Evolutionary conservation across 139 green algal species (phyloP), one percentile per base, ranked within the genome.

Genomic region (Pseudopediastrum boryanum): DNA sequence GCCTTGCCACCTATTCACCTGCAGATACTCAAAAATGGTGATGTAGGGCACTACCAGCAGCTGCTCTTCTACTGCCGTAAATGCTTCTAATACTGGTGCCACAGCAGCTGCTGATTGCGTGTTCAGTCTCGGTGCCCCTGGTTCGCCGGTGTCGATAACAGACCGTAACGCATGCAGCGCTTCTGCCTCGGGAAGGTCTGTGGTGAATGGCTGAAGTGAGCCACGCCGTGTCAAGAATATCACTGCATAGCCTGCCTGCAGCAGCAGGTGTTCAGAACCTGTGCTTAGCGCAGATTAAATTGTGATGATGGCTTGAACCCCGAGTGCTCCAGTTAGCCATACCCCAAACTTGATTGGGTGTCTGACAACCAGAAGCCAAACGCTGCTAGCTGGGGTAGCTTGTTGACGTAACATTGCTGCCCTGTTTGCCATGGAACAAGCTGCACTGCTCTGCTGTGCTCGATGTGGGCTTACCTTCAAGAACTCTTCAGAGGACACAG

Each of bases 1-100:
- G n/a, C n/a, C n/a, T n/a, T n/a, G n/a, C n/a, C n/a, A n/a, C n/a
- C n/a, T n/a, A 56, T 35, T 16, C n/a, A 91, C 89, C 86, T 85
- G 81, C 31, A 99, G 74, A 85, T 99, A 99, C 69, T 99, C 93
- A 71, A 98, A 99, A 2, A 99, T 86, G 4, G 93, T 98, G 2
- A 89, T 93, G 85, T 96, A 99, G 4, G 84, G 77, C 3, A 99
- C 43, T 0, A 59, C 73, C 33, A 98, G 87, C 42, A 98, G 86
- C 46, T 58, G 51, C n/a, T 78, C n/a, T n/a, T 70, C 12, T 78
- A 29, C 41, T 85, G 51, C 56, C 81, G 71, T 2, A 83, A 82
- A 36, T 89, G 61, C 39, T 52, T 23, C 66, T 25, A 31, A 50
- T 16, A 5, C 13, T 8, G 71, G 25, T 5, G 35, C 10, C 50